A percentile compares a stretch with the other conserved stretches of the same genome.
Conservation (phyloP, 148 eudicot species). For the Rhododendron kiyosumense region DNA sequence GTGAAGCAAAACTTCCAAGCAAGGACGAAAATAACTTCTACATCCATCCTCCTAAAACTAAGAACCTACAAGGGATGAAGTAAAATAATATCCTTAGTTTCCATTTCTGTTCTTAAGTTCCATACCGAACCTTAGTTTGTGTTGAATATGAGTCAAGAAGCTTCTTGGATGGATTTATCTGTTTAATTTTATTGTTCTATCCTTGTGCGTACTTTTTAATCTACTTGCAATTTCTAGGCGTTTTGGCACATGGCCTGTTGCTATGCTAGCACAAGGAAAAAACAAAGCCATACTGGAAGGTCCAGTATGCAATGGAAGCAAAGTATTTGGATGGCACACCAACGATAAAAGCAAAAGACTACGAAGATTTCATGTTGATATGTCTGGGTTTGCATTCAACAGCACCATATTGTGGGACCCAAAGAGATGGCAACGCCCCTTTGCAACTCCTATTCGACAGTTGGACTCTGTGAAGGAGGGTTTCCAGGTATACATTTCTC, state of each 20-base stretch:
- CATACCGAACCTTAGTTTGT: neutral
- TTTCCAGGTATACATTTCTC: constrained; percentile 55
- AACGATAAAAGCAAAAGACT: constrained; percentile 93
- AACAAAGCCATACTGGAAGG: constrained; percentile 85
- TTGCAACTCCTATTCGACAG: constrained; percentile 61
- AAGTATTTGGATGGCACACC: constrained; percentile 96
- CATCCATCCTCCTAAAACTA: neutral
- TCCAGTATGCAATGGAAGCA: constrained; percentile 76
- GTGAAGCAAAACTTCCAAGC: neutral
- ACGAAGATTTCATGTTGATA: constrained; percentile 94
- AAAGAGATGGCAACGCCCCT: constrained; percentile 78
- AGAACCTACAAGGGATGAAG: neutral
- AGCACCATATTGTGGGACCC: constrained; percentile 97
- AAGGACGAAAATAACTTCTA: neutral
- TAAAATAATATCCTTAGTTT: neutral
- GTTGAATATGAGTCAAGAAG: neutral
- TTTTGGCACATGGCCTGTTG: constrained; percentile 99
- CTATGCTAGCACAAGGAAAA: constrained; percentile 87
- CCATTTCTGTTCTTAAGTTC: neutral
- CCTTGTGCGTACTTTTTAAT: neutral
- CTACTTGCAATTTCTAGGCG: constrained; percentile 40
- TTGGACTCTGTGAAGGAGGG: constrained; percentile 91
- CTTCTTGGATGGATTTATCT: neutral
- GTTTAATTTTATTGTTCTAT: neutral
- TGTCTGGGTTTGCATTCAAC: constrained; percentile 99